Conservation (phyloP, 495 filamentous ascomycete genomes). For the Hyaloscypha variabilis region DNA sequence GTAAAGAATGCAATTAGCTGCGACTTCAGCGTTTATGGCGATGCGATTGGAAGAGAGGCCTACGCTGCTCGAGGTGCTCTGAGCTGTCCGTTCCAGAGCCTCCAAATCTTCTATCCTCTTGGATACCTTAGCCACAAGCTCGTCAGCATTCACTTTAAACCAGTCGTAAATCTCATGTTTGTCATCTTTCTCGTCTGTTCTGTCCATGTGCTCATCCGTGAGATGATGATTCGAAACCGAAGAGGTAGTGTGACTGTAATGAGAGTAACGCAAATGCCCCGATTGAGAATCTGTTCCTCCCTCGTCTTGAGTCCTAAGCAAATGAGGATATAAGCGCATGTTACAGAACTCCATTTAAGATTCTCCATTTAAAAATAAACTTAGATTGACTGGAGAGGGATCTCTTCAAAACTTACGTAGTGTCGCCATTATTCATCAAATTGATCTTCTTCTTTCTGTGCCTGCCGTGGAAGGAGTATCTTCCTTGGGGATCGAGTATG, state of each 20-base stretch:
- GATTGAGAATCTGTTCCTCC: neutral
- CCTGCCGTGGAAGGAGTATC: neutral
- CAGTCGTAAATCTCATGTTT: neutral
- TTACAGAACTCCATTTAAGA: no score
- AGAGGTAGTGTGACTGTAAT: neutral
- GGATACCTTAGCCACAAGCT: slow-evolving; percentile 10
- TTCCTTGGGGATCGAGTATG: neutral
- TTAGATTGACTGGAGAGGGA: no score
- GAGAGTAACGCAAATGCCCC: neutral
- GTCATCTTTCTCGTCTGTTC: neutral
- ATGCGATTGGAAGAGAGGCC: neutral
- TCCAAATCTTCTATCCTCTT: slow-evolving; percentile 16
- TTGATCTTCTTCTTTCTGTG: neutral
- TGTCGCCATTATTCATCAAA: neutral
- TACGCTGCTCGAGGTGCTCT: slow-evolving; percentile 11
- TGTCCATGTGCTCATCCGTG: neutral
- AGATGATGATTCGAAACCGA: neutral
- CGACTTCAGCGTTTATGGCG: neutral
- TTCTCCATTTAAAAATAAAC: no score
- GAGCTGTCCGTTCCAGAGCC: slow-evolving; percentile 7
- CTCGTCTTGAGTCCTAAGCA: neutral
- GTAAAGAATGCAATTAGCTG: neutral
- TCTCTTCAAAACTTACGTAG: no score
- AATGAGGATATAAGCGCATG: no score
- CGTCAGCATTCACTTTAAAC: slow-evolving; percentile 10